phyloP scores from a whole-genome alignment of 345 rosid species.

The Arabis alpina region DNA sequence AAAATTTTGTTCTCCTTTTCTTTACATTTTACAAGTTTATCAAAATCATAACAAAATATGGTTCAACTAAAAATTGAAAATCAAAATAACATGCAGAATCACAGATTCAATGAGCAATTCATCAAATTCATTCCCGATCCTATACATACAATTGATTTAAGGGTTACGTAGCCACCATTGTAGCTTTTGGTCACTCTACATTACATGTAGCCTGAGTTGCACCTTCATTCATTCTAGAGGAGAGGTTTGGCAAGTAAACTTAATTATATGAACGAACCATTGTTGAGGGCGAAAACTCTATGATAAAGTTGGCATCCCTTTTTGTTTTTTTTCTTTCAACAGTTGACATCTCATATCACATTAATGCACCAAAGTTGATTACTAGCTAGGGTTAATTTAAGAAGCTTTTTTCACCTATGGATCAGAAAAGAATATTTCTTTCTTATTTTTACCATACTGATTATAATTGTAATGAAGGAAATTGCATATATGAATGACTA shows the following conservation, averaged over 20 bases:
- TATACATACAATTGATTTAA: not conserved
- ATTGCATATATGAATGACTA: too few species aligned
- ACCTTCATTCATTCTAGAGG: constrained; percentile 2
- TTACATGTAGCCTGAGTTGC: not conserved
- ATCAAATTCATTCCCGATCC: too few species aligned
- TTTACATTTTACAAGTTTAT: too few species aligned
- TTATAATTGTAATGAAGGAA: too few species aligned
- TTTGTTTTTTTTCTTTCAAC: too few species aligned
- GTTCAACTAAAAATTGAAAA: not conserved
- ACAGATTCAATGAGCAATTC: too few species aligned
- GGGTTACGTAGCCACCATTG: not conserved
- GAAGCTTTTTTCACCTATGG: too few species aligned
- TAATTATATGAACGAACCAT: not conserved
- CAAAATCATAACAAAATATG: not conserved
- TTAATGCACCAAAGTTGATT: not conserved
- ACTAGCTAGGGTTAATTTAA: too few species aligned
- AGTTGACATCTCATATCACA: not conserved
- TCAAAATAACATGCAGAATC: too few species aligned
- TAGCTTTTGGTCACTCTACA: constrained; percentile 3
- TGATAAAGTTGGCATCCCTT: not conserved
- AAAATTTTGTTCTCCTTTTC: too few species aligned
- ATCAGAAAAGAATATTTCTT: too few species aligned
- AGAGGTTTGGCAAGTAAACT: constrained; percentile 30
- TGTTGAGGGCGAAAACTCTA: not conserved
- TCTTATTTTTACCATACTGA: too few species aligned